Evolutionary conservation across 257 asterid genomes (phyloP).

Genomic region (Solanum dulcamara): DNA sequence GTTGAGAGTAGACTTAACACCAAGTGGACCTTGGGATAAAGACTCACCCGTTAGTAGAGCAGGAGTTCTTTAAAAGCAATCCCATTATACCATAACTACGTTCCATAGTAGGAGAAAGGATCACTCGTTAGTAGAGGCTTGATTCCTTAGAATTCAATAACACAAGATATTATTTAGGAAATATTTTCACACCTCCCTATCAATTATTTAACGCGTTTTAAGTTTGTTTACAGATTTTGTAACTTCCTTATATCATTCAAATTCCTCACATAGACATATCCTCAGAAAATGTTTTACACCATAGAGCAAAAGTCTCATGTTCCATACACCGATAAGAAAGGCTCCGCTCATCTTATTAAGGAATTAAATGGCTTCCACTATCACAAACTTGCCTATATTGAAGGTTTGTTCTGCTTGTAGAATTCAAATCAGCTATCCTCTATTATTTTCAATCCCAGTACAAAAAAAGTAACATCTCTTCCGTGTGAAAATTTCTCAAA

Average conservation of each 20-base stretch:
- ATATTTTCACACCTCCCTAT: neutral
- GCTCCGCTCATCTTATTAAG: neutral
- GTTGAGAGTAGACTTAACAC: too few species aligned
- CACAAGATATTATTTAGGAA: neutral
- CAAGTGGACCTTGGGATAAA: too few species aligned
- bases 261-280: neutral
- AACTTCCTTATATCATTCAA: neutral
- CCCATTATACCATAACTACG: too few species aligned
- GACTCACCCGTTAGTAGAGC: too few species aligned
- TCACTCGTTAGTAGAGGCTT: too few species aligned
- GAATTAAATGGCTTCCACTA: neutral
- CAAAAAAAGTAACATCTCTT: neutral
- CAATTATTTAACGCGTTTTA: neutral
- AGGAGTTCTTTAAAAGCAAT: too few species aligned
- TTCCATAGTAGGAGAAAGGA: too few species aligned
- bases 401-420: neutral
- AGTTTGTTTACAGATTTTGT: neutral
- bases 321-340: fast-evolving
- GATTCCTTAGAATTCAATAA: too few species aligned
- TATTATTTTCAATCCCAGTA: neutral
- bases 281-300: neutral
- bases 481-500: fast-evolving
- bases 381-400: neutral
- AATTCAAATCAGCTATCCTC: neutral
- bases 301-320: neutral